Evolutionary conservation across 805 yeast species (phyloP), one percentile per base, ranked within the genome.

Genomic region (Monosporozyma aerobia): DNA sequence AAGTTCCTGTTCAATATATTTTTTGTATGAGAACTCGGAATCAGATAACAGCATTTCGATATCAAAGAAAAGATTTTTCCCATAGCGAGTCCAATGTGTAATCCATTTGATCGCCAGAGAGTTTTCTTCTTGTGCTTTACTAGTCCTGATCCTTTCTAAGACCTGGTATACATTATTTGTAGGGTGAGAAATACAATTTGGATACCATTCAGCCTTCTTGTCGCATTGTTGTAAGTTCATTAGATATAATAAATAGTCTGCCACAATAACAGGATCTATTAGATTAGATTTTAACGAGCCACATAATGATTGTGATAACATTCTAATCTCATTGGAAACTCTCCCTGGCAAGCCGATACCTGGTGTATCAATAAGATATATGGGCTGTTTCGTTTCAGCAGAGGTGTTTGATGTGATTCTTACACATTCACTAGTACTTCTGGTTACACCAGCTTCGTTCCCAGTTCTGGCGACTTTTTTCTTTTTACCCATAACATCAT

Each of bases 401-500:
- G 19, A n/a, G 8, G 39, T 19, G 22, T 47, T 44, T 29, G 23
- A 14, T 22, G 49, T 35, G 13, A 94, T 74, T 51, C 83, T 71
- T 39, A 94, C 87, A 51, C 84, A 74, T 56, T 86, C 92, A 51
- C 92, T 82, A 0, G 95, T 82, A 30, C 77, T 77, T 51, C 88
- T 72, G 0, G 99, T 94, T 5, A 92, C 88, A 19, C 99, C 99
- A 1, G 98, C 97, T 56, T 79, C 82, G 10, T 85, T 84, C 0
- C 97, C 96, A 0, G 95, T 88, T 50, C 71, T 70, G 0, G 96
- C 97, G 1, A 87, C 97, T 60, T 85, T 86, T 52, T 74, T 71
- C 62, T 64, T 48, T 62, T 53, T 50, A 50, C 51, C 50, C 44
- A 51, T 9, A 43, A 54, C 3, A 44, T 49, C 30, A 35, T 59